Evolutionary conservation across 768 basidiomycete genomes (phyloP).

Genomic region (Pisolithus microcarpus): DNA sequence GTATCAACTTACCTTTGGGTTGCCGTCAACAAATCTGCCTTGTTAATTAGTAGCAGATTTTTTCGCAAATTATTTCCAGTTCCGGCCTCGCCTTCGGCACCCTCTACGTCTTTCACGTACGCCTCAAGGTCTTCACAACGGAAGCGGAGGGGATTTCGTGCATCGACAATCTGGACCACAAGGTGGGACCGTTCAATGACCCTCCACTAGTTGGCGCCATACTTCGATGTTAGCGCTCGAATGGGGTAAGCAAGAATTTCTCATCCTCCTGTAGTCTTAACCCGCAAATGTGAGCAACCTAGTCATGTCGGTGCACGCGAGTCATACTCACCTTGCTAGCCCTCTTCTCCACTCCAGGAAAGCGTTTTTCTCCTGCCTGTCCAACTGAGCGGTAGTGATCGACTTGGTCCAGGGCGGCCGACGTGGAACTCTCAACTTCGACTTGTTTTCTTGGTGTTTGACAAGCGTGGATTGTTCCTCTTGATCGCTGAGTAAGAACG

Average conservation of each 20-base stretch:
- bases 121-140: constrained; percentile 86
- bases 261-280: constrained; percentile 80
- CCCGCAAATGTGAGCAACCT: not conserved
- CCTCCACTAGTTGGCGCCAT: constrained; percentile 97
- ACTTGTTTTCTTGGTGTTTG: constrained; percentile 68
- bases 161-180: constrained; percentile 93
- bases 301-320: not conserved
- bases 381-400: constrained; percentile 72
- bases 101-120: constrained; percentile 81
- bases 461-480: constrained; percentile 72
- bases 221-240: constrained; percentile 97
- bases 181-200: constrained; percentile 93
- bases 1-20: constrained; percentile 62
- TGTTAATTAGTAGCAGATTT: constrained; percentile 86
- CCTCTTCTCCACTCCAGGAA: constrained; percentile 93
- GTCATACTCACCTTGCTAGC: constrained; percentile 70
- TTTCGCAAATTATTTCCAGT: constrained; percentile 66
- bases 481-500: constrained; percentile 74
- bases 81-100: constrained; percentile 72
- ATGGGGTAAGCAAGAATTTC: constrained; percentile 86
- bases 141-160: constrained; percentile 88
- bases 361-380: constrained; percentile 80
- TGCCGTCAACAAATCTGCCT: constrained; percentile 84
- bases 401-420: constrained; percentile 83
- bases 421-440: constrained; percentile 78